phyloP scores from a whole-genome alignment of 2,329 filamentous ascomycete species.

The Davidsoniella australis region DNA sequence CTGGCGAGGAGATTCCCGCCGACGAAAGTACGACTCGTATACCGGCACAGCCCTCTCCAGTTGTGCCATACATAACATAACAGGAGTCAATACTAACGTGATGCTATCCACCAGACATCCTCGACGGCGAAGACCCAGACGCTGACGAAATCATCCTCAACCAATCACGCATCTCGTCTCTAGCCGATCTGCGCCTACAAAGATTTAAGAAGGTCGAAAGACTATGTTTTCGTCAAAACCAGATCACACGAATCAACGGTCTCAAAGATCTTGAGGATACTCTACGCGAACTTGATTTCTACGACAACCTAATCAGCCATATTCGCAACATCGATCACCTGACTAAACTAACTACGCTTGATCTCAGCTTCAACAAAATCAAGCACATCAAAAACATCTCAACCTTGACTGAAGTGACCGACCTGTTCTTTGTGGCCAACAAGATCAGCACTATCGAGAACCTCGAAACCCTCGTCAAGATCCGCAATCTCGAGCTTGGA shows the following conservation, averaged over 20 bases:
- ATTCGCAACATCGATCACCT: conserved; percentile 70
- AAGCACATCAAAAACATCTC: conserved; percentile 88
- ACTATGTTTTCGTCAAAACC: conserved; percentile 85
- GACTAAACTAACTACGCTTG: conserved; percentile 57
- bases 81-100: not conserved
- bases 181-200: conserved; percentile 62
- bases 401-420: conserved; percentile 59
- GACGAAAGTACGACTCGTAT: conserved; percentile 49
- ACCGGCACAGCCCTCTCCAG: not conserved
- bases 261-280: conserved; percentile 47
- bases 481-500: conserved; percentile 76
- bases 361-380: conserved; percentile 97
- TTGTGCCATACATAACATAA: not conserved
- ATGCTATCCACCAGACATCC: conserved; percentile 30
- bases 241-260: conserved; percentile 64
- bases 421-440: conserved; percentile 88
- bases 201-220: conserved; percentile 62
- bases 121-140: conserved; percentile 42
- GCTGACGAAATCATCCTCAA: conserved; percentile 72
- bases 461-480: conserved; percentile 53
- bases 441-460: conserved; percentile 80
- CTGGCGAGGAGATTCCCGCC: conserved; percentile 58
- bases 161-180: conserved; percentile 69
- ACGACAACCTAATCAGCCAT: conserved; percentile 87
- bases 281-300: conserved; percentile 75